A percentile compares a stretch with the other conserved stretches of the same genome.
phyloP scores from a whole-genome alignment of 805 yeast species.

The Candida insectorum region DNA sequence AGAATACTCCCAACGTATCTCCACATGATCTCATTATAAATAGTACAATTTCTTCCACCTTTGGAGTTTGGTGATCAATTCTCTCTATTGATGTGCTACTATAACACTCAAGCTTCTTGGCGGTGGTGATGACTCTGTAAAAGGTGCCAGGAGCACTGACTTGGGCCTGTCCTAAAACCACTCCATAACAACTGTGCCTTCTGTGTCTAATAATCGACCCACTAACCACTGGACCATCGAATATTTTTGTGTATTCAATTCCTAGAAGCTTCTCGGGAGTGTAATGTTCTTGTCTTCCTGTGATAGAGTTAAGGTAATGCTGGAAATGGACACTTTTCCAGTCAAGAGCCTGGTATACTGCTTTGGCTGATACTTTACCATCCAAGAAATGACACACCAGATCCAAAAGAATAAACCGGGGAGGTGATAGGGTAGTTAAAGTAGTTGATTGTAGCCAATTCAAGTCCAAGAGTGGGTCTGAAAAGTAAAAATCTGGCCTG shows the following conservation, averaged over 20 bases:
- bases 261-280: constrained; percentile 2
- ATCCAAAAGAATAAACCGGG: too few species aligned
- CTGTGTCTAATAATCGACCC: constrained; percentile 10
- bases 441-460: constrained; percentile 8
- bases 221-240: not conserved
- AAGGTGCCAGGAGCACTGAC: constrained; percentile 1
- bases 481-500: constrained; percentile 5
- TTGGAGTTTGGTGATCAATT: constrained; percentile 1
- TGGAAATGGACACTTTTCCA: constrained; percentile 3
- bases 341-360: constrained; percentile 8
- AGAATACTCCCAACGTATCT: constrained; percentile 8
- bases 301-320: constrained; percentile 4
- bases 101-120: constrained; percentile 14
- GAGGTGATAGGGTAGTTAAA: constrained; percentile 14
- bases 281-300: constrained; percentile 6
- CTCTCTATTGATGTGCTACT: constrained; percentile 7
- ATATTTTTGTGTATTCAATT: not conserved
- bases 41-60: constrained; percentile 1
- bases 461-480: constrained; percentile 10
- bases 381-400: too few species aligned
- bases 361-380: too few species aligned
- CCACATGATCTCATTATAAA: constrained; percentile 10
- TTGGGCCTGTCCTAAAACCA: constrained; percentile 9
- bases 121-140: constrained; percentile 14
- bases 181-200: constrained; percentile 9